Evolutionary conservation across 2,329 filamentous ascomycete genomes (phyloP).

Genomic region (Colletotrichum cordylinicola): DNA sequence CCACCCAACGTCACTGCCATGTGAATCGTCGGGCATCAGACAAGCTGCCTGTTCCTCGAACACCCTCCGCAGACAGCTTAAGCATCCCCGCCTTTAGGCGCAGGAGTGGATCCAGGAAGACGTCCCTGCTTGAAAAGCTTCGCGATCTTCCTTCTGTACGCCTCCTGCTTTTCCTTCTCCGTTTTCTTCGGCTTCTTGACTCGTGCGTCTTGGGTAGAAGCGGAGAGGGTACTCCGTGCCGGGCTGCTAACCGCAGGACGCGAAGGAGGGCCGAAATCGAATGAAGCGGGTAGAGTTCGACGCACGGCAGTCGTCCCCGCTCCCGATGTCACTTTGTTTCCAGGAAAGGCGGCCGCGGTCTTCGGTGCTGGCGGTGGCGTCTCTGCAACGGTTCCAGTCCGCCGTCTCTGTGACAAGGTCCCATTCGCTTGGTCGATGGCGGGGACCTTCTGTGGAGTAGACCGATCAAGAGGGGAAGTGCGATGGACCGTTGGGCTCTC

Average conservation of each 20-base stretch:
- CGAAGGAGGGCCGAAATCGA: neutral
- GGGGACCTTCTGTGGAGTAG: neutral
- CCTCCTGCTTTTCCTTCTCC: neutral
- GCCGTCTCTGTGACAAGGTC: neutral
- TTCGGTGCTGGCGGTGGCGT: neutral
- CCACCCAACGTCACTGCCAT: neutral
- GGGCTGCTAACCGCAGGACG: neutral
- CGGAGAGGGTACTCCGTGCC: neutral
- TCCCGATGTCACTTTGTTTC: neutral
- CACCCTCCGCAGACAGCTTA: neutral
- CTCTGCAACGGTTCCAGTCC: neutral
- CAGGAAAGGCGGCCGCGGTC: neutral
- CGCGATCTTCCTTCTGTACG: neutral
- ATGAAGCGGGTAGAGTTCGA: neutral
- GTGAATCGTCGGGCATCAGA: neutral
- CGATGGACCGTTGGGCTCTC: neutral
- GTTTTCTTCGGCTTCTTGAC: conserved; percentile 15
- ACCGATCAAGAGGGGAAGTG: neutral
- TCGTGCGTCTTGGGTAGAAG: conserved; percentile 3
- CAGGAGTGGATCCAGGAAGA: neutral
- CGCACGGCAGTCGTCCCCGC: neutral
- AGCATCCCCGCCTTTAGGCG: neutral
- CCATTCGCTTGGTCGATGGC: neutral
- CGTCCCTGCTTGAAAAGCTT: conserved; percentile 9
- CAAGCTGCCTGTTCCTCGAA: neutral